phyloP scores from a whole-genome alignment of 805 yeast genomes.

The Candida montana region DNA sequence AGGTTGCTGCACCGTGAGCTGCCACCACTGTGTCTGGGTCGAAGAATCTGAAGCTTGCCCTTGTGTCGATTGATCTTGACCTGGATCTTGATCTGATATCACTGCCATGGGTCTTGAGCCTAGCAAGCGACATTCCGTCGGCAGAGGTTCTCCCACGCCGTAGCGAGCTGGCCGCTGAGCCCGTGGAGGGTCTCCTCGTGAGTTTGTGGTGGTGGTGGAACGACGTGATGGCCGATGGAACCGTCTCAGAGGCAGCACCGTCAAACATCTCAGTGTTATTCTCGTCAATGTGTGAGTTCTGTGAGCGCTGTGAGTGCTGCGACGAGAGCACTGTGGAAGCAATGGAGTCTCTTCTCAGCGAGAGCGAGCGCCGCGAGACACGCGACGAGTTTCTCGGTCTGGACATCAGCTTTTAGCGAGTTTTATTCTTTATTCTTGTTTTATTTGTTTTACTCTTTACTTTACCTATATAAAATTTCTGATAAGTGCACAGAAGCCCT shows the following conservation, averaged over 20 bases:
- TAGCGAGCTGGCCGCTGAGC: conserved; percentile 25
- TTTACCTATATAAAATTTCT: too few relatives aligned
- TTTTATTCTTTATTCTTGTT: too few relatives aligned
- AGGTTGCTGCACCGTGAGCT: conserved; percentile 84
- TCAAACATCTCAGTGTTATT: conserved; percentile 68
- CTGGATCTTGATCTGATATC: conserved; percentile 29
- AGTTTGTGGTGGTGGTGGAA: conserved; percentile 63
- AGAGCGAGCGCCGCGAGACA: conserved; percentile 20
- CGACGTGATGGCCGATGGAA: conserved; percentile 73
- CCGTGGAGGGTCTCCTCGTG: conserved; percentile 19
- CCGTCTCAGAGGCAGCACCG: conserved; percentile 70
- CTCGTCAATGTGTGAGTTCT: conserved; percentile 37
- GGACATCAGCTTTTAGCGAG: conserved; percentile 1
- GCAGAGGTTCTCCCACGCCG: conserved; percentile 25
- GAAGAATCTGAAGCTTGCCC: conserved; percentile 69
- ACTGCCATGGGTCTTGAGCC: conserved; percentile 20
- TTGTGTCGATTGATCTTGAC: conserved; percentile 27
- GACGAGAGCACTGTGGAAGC: conserved; percentile 5
- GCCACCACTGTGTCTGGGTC: conserved; percentile 75
- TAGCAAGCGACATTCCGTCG: conserved; percentile 16
- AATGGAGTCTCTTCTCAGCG: conserved; percentile 29
- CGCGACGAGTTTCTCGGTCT: conserved; percentile 12
- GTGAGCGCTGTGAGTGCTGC: neutral
- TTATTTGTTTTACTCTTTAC: too few relatives aligned
- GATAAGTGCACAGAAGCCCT: too few relatives aligned